Conservation (phyloP, 2,329 filamentous ascomycete genomes). For the Aspergillus fumigatiaffinis region DNA sequence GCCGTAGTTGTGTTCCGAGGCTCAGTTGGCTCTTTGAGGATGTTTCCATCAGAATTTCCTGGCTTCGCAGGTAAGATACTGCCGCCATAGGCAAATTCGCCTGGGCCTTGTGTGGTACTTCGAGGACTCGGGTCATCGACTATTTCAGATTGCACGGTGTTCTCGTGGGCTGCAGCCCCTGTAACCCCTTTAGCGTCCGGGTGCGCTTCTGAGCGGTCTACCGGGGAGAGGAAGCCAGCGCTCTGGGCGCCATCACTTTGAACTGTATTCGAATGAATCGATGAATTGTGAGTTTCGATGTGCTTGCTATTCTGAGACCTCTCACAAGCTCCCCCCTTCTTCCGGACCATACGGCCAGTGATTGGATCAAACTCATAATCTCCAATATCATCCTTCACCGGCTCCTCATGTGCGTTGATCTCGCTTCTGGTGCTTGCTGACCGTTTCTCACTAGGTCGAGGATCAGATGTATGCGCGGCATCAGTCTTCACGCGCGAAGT, state of each 20-base stretch:
- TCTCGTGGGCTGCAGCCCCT: background rate
- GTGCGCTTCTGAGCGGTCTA: background rate
- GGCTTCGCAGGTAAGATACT: background rate
- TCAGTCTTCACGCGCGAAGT: background rate
- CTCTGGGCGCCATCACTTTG: background rate
- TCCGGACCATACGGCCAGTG: slow-evolving; percentile 37
- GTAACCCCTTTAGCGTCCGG: background rate
- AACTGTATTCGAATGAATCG: background rate
- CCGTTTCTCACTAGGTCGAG: slow-evolving; percentile 1
- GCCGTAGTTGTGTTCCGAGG: background rate
- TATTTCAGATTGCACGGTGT: background rate
- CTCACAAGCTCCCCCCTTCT: slow-evolving; percentile 1
- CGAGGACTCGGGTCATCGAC: background rate
- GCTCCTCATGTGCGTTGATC: background rate
- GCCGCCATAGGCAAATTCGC: background rate
- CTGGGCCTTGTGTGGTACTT: background rate
- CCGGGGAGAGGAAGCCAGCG: background rate
- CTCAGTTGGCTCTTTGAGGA: background rate
- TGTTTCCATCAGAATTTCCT: background rate
- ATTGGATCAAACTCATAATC: slow-evolving; percentile 40
- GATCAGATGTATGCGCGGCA: background rate
- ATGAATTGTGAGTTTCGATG: background rate
- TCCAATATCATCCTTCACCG: background rate
- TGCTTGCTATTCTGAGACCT: background rate
- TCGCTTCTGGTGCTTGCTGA: background rate